Evolutionary conservation across 73 alveolate genomes (phyloP).

Genomic region (Urostyla sp.): DNA sequence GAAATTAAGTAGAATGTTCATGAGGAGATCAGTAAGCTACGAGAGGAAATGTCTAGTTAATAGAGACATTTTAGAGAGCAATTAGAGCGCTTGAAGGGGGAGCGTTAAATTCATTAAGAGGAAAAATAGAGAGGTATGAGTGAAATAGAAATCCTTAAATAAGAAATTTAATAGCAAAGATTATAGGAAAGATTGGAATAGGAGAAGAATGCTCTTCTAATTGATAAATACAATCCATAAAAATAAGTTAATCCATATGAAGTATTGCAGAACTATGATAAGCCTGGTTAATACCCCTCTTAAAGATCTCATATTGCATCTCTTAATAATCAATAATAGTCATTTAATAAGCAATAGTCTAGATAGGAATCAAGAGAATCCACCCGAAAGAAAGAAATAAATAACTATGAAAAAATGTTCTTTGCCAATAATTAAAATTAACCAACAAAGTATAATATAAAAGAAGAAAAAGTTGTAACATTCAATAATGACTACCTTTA

Average conservation of each 20-base stretch:
- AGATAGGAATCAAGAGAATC: constrained; percentile 33
- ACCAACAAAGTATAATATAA: constrained; percentile 16
- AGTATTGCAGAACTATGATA: constrained; percentile 30
- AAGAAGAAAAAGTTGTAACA: constrained; percentile 26
- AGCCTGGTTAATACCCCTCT: constrained; percentile 30
- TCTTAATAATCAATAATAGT: not conserved
- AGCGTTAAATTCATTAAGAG: not conserved
- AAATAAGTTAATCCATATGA: constrained; percentile 11
- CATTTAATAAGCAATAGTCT: not conserved
- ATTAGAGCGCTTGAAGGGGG: constrained; percentile 19
- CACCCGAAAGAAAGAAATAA: constrained; percentile 29
- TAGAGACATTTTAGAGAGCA: constrained; percentile 48
- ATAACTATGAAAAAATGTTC: constrained; percentile 51
- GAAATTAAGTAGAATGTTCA: constrained; percentile 18
- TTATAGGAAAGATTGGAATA: constrained; percentile 18
- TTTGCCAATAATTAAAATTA: constrained; percentile 22
- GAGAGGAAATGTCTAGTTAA: constrained; percentile 45
- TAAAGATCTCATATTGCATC: not conserved
- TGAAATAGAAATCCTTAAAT: constrained; percentile 28
- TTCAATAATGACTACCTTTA: constrained; percentile 11
- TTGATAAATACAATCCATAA: constrained; percentile 31
- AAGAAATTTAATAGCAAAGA: constrained; percentile 20
- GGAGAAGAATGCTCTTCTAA: not conserved
- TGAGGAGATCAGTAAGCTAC: constrained; percentile 35
- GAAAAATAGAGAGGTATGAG: constrained; percentile 3